Conservation (phyloP, 768 basidiomycete species). For the Botryobasidium botryosum region DNA sequence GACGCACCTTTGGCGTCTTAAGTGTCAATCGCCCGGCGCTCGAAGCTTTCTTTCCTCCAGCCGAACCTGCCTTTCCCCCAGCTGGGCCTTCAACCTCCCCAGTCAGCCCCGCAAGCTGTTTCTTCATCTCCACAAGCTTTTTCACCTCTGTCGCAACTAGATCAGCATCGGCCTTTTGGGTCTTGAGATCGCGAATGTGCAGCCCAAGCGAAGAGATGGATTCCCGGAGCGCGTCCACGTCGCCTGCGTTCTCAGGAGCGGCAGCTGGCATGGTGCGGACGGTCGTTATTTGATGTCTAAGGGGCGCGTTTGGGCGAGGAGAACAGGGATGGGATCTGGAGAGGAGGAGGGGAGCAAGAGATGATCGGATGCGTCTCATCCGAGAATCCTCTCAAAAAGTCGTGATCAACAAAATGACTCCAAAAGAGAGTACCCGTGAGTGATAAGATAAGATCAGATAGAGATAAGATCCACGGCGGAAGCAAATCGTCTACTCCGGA, state of each 20-base stretch:
- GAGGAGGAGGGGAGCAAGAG: too few relatives aligned
- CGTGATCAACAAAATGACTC: too few relatives aligned
- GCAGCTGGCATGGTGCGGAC: background rate
- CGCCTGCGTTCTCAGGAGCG: background rate
- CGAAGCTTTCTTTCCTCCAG: conserved; percentile 33
- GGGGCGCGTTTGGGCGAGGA: too few relatives aligned
- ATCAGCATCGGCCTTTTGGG: conserved; percentile 32
- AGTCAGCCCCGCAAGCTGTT: conserved; percentile 15
- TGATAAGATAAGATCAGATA: too few relatives aligned
- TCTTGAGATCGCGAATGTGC: conserved; percentile 10
- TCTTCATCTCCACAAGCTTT: conserved; percentile 26
- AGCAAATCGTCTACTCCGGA: too few relatives aligned
- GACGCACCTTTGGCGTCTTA: conserved; percentile 82
- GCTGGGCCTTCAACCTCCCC: conserved; percentile 20
- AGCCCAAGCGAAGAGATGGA: conserved; percentile 9
- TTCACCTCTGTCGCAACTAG: conserved; percentile 46
- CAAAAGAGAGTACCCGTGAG: too few relatives aligned
- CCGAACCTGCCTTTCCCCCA: conserved; percentile 25
- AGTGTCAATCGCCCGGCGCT: conserved; percentile 47
- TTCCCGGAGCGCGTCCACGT: conserved; percentile 9
- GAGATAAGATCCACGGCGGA: too few relatives aligned
- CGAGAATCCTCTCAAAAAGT: too few relatives aligned
- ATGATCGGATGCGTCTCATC: too few relatives aligned
- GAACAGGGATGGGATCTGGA: too few relatives aligned
- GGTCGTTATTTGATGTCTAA: too few relatives aligned